Evolutionary conservation across 768 basidiomycete genomes (phyloP), one percentile per base, ranked within the genome.

Genomic region (Mycena belliarum): DNA sequence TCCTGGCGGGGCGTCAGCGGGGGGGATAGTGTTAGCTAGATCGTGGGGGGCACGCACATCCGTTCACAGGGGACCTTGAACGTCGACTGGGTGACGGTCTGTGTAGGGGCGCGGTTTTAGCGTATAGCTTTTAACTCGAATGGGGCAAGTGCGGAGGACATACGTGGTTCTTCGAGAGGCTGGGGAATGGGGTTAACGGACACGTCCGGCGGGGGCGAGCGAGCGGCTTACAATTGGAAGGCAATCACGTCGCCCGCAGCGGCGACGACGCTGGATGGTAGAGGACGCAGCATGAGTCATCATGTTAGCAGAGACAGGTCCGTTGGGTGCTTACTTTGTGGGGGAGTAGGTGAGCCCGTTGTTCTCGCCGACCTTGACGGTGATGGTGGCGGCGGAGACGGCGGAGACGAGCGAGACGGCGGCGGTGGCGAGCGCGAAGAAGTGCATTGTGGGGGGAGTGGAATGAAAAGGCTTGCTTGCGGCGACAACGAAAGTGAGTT

Each of bases 1-100:
- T 70, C 60, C 52, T 59, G 33, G 11, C 16, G 11, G 7, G 14
- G 33, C 33, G 33, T 35, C 33, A 35, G 33, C 11, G n/a, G 6
- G 38, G 38, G 20, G 18, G 38, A n/a, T 7, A 35, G 12, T 4
- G 12, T n/a, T n/a, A n/a, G n/a, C n/a, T n/a, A n/a, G n/a, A n/a
- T n/a, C n/a, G n/a, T n/a, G 16, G 33, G n/a, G 38, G n/a, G 18
- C 11, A 9, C 52, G n/a, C 49, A 52, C 66, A 71, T 60, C 56
- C 66, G 60, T 7, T 63, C 57, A 68, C 80, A 82, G 29, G 80
- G 80, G 37, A 55, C 55, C 23, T 70, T 67, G 64, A 82, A 81
- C 11, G 78, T 75, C 32, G 79, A 80, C 66, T 80, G 76, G 37
- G 78, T 78, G 57, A 75, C 73, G 24, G 76, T 76, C 75, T 81